A percentile compares a stretch with the other conserved stretches of the same genome.
These are phyloP conservation scores for Helianthus tuberosus DNA, from an alignment of 129 eudicot genomes.

Conservation along the genomic window DNA sequence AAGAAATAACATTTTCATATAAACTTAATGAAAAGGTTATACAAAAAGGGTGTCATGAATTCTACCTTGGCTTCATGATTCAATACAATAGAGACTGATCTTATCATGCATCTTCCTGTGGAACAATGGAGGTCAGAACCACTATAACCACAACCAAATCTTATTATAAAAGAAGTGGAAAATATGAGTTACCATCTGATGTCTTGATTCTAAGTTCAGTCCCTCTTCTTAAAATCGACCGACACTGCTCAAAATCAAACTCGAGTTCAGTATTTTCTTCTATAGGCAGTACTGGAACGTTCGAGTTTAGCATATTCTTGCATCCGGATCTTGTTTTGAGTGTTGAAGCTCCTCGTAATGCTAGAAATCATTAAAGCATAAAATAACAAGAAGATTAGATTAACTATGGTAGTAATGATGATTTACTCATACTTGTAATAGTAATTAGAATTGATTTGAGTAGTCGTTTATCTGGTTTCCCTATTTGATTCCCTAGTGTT, in stretches of 20 bases:
- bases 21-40: background rate
- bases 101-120: conserved; percentile 64
- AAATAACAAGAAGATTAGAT: background rate
- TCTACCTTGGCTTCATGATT: conserved; percentile 74
- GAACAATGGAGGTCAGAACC: conserved; percentile 10
- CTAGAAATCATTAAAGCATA: conserved; percentile 35
- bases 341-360: conserved; percentile 82
- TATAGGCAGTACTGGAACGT: conserved; percentile 68
- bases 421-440: background rate
- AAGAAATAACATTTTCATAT: too few species aligned
- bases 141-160: background rate
- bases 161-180: background rate
- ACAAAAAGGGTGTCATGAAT: background rate
- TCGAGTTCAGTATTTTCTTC: conserved; percentile 55
- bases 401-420: background rate
- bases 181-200: conserved; percentile 56
- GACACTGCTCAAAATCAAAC: conserved; percentile 59
- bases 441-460: background rate
- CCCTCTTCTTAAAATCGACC: conserved; percentile 64
- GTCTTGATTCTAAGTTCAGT: conserved; percentile 55
- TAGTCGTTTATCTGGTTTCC: background rate
- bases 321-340: conserved; percentile 68
- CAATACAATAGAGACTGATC: conserved; percentile 66
- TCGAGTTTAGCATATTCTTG: conserved; percentile 62
- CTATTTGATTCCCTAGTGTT: background rate